phyloP scores from a whole-genome alignment of 2,329 filamentous ascomycete genomes.

The Fusarium siculi region DNA sequence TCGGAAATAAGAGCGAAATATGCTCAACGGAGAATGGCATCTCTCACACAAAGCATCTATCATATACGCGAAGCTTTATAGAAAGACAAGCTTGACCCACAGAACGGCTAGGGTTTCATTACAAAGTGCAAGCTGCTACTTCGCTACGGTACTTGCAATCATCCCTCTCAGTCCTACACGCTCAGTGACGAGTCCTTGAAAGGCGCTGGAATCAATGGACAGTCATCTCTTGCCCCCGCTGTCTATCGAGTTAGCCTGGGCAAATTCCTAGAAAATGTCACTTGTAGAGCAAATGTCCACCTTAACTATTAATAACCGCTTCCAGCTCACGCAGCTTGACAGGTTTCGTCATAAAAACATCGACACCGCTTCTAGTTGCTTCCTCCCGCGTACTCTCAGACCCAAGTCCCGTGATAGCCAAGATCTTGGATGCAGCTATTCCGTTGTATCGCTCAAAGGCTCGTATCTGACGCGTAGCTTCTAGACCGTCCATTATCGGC shows the following conservation, averaged over 20 bases:
- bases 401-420: constrained; percentile 1
- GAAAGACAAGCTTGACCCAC: too few relatives aligned
- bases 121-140: background rate
- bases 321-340: background rate
- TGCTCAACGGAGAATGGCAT: fast-evolving
- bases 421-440: background rate
- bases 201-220: fast-evolving
- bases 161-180: background rate
- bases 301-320: background rate
- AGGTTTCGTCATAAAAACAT: constrained; percentile 7
- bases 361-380: background rate
- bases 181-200: background rate
- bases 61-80: background rate
- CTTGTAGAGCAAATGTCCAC: too few relatives aligned
- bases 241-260: background rate
- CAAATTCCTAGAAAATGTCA: background rate
- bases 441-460: background rate
- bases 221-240: fast-evolving
- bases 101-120: background rate
- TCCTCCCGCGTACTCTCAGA: background rate
- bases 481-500: constrained; percentile 1
- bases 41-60: background rate
- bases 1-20: fast-evolving
- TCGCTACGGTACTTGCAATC: background rate
- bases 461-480: constrained; percentile 8